Evolutionary conservation across 108 stramenopile genomes (phyloP).

Genomic region (Discostella stelligeroides): DNA sequence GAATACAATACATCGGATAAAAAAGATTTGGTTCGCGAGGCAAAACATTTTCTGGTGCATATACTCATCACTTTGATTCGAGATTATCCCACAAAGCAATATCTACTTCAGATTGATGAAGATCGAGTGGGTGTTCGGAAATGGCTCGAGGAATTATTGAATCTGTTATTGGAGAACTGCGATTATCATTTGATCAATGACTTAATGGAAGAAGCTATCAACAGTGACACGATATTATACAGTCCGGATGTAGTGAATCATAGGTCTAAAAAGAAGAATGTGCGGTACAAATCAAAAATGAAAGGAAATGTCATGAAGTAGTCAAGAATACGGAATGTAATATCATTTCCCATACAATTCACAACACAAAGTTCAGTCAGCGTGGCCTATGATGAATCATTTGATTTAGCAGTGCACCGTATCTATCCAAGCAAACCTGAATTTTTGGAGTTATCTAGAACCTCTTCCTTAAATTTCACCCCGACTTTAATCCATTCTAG

Average conservation of each 20-base stretch:
- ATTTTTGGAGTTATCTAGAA: conserved; percentile 63
- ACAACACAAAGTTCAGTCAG: no score
- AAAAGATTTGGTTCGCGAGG: conserved; percentile 15
- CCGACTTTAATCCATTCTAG: conserved; percentile 83
- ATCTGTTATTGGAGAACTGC: conserved; percentile 17
- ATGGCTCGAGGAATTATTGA: conserved; percentile 36
- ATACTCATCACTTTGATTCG: conserved; percentile 42
- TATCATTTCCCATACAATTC: no score
- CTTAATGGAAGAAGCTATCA: conserved; percentile 29
- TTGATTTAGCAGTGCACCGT: no score
- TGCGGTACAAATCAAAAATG: no score
- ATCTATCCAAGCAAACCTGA: conserved; percentile 40
- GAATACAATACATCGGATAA: no score
- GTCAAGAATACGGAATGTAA: no score
- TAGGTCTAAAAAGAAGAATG: conserved; percentile 26
- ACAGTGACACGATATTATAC: conserved; percentile 52
- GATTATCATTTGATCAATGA: background rate
- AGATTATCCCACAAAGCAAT: conserved; percentile 55
- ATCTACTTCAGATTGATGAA: conserved; percentile 51
- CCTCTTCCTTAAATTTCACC: conserved; percentile 72
- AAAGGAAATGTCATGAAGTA: no score
- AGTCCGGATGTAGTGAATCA: conserved; percentile 44
- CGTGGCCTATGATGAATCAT: no score
- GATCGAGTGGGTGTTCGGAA: conserved; percentile 38
- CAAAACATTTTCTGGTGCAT: conserved; percentile 34